Conservation (phyloP, 1,284 basidiomycete genomes). For the Cerioporus squamosus region DNA sequence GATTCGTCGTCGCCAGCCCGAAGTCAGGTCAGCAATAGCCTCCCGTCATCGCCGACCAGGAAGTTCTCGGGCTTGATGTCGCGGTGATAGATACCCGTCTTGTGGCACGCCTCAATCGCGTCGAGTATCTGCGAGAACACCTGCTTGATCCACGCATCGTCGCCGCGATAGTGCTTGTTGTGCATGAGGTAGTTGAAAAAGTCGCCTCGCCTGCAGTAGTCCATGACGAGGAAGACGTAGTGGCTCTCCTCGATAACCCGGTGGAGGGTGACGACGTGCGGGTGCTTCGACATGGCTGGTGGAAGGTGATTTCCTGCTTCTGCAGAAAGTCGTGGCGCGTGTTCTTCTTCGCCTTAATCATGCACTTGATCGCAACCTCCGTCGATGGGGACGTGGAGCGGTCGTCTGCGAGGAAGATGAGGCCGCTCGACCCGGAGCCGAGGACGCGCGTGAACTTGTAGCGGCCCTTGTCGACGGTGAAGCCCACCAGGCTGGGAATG, state of each 20-base stretch:
- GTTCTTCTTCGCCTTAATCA: constrained; percentile 26
- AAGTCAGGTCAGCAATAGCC: constrained; percentile 70
- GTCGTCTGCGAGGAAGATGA: constrained; percentile 89
- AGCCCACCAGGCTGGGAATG: constrained; percentile 48
- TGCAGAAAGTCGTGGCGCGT: constrained; percentile 46
- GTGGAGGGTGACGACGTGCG: constrained; percentile 66
- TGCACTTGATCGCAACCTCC: constrained; percentile 37
- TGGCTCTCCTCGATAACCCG: constrained; percentile 58
- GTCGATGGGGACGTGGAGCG: constrained; percentile 35
- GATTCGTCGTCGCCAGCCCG: constrained; percentile 64
- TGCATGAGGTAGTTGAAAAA: constrained; percentile 32
- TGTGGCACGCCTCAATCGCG: constrained; percentile 65
- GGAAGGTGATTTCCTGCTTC: constrained; percentile 54
- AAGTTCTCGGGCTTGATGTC: constrained; percentile 82
- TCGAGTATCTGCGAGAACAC: constrained; percentile 67
- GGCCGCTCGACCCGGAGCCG: constrained; percentile 91
- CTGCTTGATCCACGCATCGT: constrained; percentile 30
- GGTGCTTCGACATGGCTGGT: constrained; percentile 51
- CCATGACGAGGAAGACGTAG: constrained; percentile 67
- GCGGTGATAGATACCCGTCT: constrained; percentile 65
- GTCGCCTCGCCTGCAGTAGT: constrained; percentile 54
- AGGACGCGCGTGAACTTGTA: constrained; percentile 84
- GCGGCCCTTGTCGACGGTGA: constrained; percentile 73
- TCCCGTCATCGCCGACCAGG: constrained; percentile 46
- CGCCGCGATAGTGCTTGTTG: constrained; percentile 23